Evolutionary conservation across 2,329 filamentous ascomycete species (phyloP).

Genomic region (Metarhizium humberi): DNA sequence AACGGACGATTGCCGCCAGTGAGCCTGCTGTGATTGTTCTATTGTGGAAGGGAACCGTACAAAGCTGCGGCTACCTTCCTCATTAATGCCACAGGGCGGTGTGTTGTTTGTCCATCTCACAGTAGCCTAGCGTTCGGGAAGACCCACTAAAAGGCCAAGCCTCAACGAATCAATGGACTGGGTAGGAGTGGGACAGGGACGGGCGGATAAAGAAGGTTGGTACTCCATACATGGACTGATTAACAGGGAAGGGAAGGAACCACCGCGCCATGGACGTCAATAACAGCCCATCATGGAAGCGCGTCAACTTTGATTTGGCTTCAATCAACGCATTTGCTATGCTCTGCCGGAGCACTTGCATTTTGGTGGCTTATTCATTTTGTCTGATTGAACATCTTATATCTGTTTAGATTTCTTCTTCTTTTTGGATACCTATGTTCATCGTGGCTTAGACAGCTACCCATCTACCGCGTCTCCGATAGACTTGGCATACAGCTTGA

Average conservation of each 20-base stretch:
- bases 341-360: background rate
- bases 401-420: background rate
- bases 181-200: background rate
- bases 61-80: no score
- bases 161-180: background rate
- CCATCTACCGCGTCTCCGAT: background rate
- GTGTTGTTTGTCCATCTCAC: background rate
- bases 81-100: no score
- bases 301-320: background rate
- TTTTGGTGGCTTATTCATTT: background rate
- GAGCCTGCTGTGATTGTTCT: no score
- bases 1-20: no score
- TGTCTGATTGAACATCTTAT: background rate
- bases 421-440: background rate
- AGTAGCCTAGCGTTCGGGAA: background rate
- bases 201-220: background rate
- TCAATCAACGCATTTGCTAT: background rate
- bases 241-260: background rate
- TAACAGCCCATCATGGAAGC: background rate
- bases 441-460: background rate
- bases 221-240: background rate
- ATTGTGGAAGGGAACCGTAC: no score
- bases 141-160: background rate
- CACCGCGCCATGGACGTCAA: conserved; percentile 1
- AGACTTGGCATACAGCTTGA: background rate